A percentile compares a stretch with the other conserved stretches of the same genome.
phyloP scores from a whole-genome alignment of 2,329 filamentous ascomycete genomes.

The Penicillium sp. region DNA sequence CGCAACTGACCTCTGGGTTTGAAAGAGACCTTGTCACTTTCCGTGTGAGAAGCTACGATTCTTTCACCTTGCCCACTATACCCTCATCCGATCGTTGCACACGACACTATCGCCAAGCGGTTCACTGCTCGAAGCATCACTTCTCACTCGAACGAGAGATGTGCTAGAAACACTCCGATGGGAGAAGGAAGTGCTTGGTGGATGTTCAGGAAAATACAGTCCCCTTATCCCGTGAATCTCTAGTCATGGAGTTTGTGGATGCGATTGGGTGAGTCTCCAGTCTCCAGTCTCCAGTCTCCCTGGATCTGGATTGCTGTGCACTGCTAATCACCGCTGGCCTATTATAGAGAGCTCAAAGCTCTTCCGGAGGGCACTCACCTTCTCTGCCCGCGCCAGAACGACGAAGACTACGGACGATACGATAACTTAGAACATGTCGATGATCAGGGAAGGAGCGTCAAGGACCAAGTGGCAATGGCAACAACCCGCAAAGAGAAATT shows the following conservation, averaged over 20 bases:
- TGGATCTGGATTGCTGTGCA: not conserved
- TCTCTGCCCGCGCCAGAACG: slow-evolving; percentile 67
- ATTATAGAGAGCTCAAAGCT: slow-evolving; percentile 47
- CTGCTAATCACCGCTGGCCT: slow-evolving; percentile 14
- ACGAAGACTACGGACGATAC: slow-evolving; percentile 69
- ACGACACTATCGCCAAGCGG: not conserved
- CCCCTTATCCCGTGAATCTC: slow-evolving; percentile 12
- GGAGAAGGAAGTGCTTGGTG: slow-evolving; percentile 24
- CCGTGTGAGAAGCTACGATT: no score
- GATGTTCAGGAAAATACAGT: slow-evolving; percentile 10
- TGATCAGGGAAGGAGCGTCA: slow-evolving; percentile 45
- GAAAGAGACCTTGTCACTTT: not conserved
- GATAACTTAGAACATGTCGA: slow-evolving; percentile 57
- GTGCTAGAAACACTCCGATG: slow-evolving; percentile 3
- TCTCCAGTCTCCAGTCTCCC: not conserved
- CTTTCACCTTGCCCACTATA: not conserved
- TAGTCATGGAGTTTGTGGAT: slow-evolving; percentile 47
- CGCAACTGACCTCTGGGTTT: not conserved
- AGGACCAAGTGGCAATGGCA: slow-evolving; percentile 58
- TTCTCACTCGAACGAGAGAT: not conserved
- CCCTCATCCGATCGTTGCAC: not conserved
- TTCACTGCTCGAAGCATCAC: no score
- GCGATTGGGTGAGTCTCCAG: slow-evolving; percentile 42
- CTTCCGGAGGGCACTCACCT: slow-evolving; percentile 61
- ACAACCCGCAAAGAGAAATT: slow-evolving; percentile 63